Evolutionary conservation across 1,139 yeast genomes (phyloP), one percentile per base, ranked within the genome.

Genomic region (Maudiozyma humilis): DNA sequence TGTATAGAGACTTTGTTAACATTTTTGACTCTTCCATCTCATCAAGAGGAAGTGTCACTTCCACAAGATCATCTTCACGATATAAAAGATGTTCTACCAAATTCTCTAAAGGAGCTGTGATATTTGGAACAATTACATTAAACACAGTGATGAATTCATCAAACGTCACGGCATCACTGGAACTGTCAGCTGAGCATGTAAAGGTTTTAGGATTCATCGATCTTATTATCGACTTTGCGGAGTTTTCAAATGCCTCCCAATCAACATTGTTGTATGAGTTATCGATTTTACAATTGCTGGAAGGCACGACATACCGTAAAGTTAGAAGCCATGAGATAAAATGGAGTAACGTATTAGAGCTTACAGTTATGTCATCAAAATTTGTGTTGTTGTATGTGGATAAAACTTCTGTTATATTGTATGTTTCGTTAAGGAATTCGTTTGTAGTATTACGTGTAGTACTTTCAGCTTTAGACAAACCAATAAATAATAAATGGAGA

Each of bases 321-420:
- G 68, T 49, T 27, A 78, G 59, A 17, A 72, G 50, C 47, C 78
- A 68, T 0, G 79, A 66, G 4, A 78, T 36, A 1, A 78, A 40
- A 6, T 62, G 64, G 8, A 64, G 59, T 34, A 78, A 47, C 4
- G 62, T 65, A 0, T 53, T 44, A 0, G 72, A 73, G 1, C 66
- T 55, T 1, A 79, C 48, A 2, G 49, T 47, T 41, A 72, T 49
- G 1, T 57, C 49, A 1, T 63, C 58, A 0, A 70, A 41, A 20
- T 73, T 71, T 20, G 60, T 42, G 6, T 50, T 52, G 51, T 63
- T 63, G 48, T 57, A 55, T 3, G 45, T 44, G 30, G 52, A 45
- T 10, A 69, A 52, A 0, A 63, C 47, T 27, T 40, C 37, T n/a
- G 34, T 31, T 10, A 41, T 36, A 20, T 40, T 7, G 15, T 37